Evolutionary conservation across 2,329 filamentous ascomycete genomes (phyloP).

Genomic region (Fusarium chuoi): DNA sequence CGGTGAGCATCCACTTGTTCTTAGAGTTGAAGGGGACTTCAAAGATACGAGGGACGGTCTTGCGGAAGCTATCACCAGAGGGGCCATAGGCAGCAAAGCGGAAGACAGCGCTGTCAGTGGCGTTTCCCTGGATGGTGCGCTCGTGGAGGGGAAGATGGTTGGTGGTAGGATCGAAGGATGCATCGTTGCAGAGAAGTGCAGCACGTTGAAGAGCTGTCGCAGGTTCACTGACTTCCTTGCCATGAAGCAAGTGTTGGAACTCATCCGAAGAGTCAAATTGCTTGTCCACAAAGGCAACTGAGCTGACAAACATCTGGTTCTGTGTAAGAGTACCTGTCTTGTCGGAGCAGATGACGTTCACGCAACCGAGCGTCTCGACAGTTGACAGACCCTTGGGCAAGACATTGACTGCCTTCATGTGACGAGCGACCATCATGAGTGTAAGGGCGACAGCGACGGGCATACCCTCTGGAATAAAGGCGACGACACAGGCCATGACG

Average conservation of each 20-base stretch:
- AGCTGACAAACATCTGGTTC: slow-evolving; percentile 57
- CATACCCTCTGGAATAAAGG: slow-evolving; percentile 55
- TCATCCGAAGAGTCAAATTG: slow-evolving; percentile 41
- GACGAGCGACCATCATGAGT: slow-evolving; percentile 55
- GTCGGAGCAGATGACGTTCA: slow-evolving; percentile 57
- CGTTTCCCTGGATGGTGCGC: slow-evolving; percentile 54
- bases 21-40: slow-evolving; percentile 62
- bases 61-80: slow-evolving; percentile 32
- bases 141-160: slow-evolving; percentile 49
- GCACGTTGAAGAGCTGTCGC: slow-evolving; percentile 19
- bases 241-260: slow-evolving; percentile 30
- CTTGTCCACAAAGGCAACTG: slow-evolving; percentile 51
- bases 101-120: slow-evolving; percentile 56
- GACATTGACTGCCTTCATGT: slow-evolving; percentile 56
- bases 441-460: slow-evolving; percentile 53
- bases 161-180: slow-evolving; percentile 53
- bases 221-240: not conserved
- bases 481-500: slow-evolving; percentile 57
- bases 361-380: slow-evolving; percentile 56
- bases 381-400: slow-evolving; percentile 55
- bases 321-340: slow-evolving; percentile 57
- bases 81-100: slow-evolving; percentile 49
- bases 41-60: slow-evolving; percentile 45
- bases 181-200: slow-evolving; percentile 54
- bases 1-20: slow-evolving; percentile 61